Conservation (phyloP, 129 eudicot species). For the Lactuca sativa region DNA sequence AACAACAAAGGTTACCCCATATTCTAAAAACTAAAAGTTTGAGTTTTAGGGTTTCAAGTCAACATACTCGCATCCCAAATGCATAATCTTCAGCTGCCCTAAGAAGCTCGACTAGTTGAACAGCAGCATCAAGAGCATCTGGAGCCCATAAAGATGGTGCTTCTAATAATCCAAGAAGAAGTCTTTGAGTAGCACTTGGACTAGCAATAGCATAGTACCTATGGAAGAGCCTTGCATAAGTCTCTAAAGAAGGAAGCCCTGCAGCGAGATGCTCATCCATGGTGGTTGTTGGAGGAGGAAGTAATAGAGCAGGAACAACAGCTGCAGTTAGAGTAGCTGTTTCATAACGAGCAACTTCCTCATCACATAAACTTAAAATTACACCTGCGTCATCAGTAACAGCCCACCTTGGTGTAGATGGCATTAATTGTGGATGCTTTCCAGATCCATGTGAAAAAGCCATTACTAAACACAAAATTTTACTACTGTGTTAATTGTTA, state of each 20-base stretch:
- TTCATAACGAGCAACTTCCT: slow-evolving; percentile 87
- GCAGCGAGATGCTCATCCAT: slow-evolving; percentile 97
- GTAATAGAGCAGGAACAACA: slow-evolving; percentile 45
- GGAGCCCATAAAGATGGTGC: too few relatives aligned
- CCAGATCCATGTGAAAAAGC: slow-evolving; percentile 90
- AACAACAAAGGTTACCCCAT: too few relatives aligned
- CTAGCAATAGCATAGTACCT: slow-evolving; percentile 96
- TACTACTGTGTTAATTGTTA: too few relatives aligned
- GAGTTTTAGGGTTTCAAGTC: too few relatives aligned
- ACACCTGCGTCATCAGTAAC: slow-evolving; percentile 99
- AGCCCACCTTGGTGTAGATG: slow-evolving; percentile 96
- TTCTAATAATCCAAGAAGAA: too few relatives aligned
- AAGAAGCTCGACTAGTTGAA: too few relatives aligned
- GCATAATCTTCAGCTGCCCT: too few relatives aligned
- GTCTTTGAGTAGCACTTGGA: slow-evolving; percentile 97
- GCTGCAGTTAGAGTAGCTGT: slow-evolving; percentile 91
- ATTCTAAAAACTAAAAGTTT: too few relatives aligned
- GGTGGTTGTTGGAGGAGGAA: slow-evolving; percentile 79
- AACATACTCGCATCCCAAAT: too few relatives aligned
- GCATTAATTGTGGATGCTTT: slow-evolving; percentile 92
- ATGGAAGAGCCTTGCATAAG: slow-evolving; percentile 90
- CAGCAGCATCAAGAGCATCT: too few relatives aligned
- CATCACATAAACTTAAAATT: slow-evolving; percentile 91
- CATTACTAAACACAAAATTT: slow-evolving; percentile 27
- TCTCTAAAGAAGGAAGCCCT: slow-evolving; percentile 93